Conservation (phyloP, 1,139 yeast species). For the Pichia sp. region DNA sequence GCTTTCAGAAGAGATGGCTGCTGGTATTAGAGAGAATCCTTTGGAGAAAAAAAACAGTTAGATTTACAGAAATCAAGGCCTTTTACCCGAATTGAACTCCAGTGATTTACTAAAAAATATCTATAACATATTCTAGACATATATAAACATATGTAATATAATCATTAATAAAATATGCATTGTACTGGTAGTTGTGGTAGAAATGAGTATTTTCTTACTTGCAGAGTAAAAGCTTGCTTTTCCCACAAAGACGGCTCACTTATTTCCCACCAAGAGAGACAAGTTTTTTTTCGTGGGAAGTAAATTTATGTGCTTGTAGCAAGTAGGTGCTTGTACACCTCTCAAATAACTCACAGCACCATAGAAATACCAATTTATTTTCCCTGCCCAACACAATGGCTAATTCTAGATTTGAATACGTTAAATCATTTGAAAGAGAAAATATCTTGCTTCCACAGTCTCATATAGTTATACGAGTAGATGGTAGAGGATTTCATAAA, state of each 20-base stretch:
- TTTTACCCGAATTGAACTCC: not conserved
- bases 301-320: too few species aligned
- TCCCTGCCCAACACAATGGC: slow-evolving; percentile 44
- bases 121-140: too few species aligned
- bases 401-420: slow-evolving; percentile 79
- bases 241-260: too few species aligned
- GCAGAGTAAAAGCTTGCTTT: too few species aligned
- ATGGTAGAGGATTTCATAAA: slow-evolving; percentile 91
- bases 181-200: too few species aligned
- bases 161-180: too few species aligned
- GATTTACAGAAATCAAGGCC: not conserved
- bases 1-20: not conserved
- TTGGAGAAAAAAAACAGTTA: not conserved
- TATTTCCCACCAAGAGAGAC: too few species aligned
- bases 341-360: too few species aligned
- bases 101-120: too few species aligned
- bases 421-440: slow-evolving; percentile 71
- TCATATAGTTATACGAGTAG: slow-evolving; percentile 77
- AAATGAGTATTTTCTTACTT: too few species aligned
- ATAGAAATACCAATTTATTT: not conserved
- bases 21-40: not conserved
- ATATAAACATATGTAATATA: not conserved
- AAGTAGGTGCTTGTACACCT: too few species aligned
- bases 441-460: slow-evolving; percentile 70
- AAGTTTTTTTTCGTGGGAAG: too few species aligned